Evolutionary conservation across 345 rosid species (phyloP), one percentile per base, ranked within the genome.

Genomic region (Litchi chinensis): DNA sequence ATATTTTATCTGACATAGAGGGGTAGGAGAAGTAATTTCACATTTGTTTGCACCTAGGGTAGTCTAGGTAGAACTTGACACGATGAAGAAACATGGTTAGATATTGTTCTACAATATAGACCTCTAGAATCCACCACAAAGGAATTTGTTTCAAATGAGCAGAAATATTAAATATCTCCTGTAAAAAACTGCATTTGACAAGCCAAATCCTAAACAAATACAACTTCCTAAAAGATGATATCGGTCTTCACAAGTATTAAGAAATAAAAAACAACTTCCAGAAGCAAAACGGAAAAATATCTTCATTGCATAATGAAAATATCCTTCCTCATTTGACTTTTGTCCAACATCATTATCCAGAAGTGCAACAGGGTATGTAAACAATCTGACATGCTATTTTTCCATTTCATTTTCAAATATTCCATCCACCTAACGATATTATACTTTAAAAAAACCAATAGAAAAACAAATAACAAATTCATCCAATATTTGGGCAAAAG

Each of bases 381-480:
- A 8, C 65, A 60, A 60, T 60, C 28, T 60, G 65, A 60, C 26
- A 32, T 44, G 41, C 22, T 21, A 24, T 43, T 22, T 74, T 43
- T 43, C 57, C 40, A 43, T 22, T 62, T 43, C 59, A 62, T 63
- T 74, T 64, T 6, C 54, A 24, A 21, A 24, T 37, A 41, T 15
- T 52, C 11, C 41, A 12, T 12, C 52, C 37, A n/a, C 52, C 5
- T 57, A 21, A 57, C 10, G 28, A 73, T 40, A n/a, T 19, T 19
- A 37, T 26, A 40, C 32, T 37, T 40, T 39, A 22, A 10, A 71
- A 15, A 54, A 13, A 40, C 18, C n/a, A 59, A 64, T 72, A 39
- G 28, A n/a, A 57, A 13, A 73, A 39, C 46, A 62, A 62, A 41
- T 57, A 73, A 39, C 46, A 62, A 62, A 41, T 57, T 43, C 75